phyloP scores from a whole-genome alignment of 2,329 filamentous ascomycete species.

The Capronia epimyces region DNA sequence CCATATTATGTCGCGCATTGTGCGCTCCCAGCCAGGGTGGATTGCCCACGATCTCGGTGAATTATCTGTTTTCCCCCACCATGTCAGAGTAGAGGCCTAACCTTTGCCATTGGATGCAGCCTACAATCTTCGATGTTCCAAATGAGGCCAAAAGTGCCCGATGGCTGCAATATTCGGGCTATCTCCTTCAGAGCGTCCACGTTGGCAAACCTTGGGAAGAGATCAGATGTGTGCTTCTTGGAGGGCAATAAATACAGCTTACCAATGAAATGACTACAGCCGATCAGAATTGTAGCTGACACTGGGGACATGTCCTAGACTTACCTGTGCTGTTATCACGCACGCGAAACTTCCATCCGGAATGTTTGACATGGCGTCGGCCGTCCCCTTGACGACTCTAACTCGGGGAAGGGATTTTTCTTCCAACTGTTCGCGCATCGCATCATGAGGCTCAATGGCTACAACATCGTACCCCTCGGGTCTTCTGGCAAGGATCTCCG shows the following conservation, averaged over 20 bases:
- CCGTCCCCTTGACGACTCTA: slow-evolving; percentile 53
- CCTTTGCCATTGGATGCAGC: slow-evolving; percentile 28
- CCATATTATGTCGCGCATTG: slow-evolving; percentile 56
- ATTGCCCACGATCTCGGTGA: slow-evolving; percentile 53
- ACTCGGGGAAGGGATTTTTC: slow-evolving; percentile 55
- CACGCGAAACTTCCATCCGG: slow-evolving; percentile 58
- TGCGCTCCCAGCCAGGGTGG: slow-evolving; percentile 56
- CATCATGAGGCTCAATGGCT: slow-evolving; percentile 59
- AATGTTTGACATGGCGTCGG: slow-evolving; percentile 47
- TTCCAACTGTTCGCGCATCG: slow-evolving; percentile 60
- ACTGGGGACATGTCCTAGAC: slow-evolving; percentile 25
- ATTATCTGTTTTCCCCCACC: slow-evolving; percentile 50
- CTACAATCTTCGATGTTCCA: slow-evolving; percentile 71
- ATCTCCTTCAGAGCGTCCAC: slow-evolving; percentile 59
- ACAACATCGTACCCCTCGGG: slow-evolving; percentile 57
- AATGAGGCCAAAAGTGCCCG: slow-evolving; percentile 58
- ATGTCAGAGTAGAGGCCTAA: not conserved
- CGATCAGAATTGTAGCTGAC: slow-evolving; percentile 1
- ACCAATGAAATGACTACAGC: slow-evolving; percentile 49
- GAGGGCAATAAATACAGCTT: slow-evolving; percentile 25
- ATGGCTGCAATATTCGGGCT: slow-evolving; percentile 58
- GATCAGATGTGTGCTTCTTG: slow-evolving; percentile 2
- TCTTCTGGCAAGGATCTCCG: slow-evolving; percentile 55
- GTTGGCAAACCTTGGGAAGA: slow-evolving; percentile 58
- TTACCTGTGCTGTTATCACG: slow-evolving; percentile 63